phyloP scores from a whole-genome alignment of 1,139 yeast genomes.

The Nadsonia starkeyi-henricii region DNA sequence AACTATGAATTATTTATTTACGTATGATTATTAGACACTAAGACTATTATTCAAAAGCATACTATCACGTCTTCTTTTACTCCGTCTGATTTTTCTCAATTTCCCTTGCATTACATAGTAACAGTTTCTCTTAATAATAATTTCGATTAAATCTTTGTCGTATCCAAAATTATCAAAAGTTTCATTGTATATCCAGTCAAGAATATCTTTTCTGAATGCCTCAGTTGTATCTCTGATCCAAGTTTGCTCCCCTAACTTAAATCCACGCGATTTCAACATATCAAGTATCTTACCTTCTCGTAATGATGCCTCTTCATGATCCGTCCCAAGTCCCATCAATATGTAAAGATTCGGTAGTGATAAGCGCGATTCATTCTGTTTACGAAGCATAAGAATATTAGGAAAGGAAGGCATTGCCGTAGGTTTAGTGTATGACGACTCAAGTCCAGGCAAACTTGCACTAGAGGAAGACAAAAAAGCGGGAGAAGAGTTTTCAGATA shows the following conservation, averaged over 20 bases:
- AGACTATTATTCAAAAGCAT: no score
- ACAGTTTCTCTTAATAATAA: conserved; percentile 62
- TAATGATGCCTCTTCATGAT: conserved; percentile 39
- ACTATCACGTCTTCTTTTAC: neutral
- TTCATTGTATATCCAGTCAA: conserved; percentile 35
- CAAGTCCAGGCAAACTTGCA: no score
- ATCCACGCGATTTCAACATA: conserved; percentile 46
- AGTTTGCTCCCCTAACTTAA: conserved; percentile 59
- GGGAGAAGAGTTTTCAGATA: no score
- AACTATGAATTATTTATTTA: no score
- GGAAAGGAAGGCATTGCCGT: neutral
- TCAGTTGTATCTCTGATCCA: conserved; percentile 69
- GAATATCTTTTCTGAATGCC: conserved; percentile 34
- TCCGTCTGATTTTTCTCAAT: conserved; percentile 51
- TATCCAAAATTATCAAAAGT: conserved; percentile 38
- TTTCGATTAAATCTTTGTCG: conserved; percentile 43
- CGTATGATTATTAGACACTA: no score
- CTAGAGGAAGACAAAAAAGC: no score
- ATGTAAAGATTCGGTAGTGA: conserved; percentile 43
- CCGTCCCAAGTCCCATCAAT: conserved; percentile 37
- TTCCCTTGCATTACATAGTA: conserved; percentile 73
- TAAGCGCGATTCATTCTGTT: conserved; percentile 39
- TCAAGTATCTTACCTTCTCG: conserved; percentile 50
- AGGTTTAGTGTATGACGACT: no score
- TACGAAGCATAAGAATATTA: conserved; percentile 13